Base-by-base conservation (phyloP, 192 early-diverging fungal species). In the Coemansia brasiliensis region DNA sequence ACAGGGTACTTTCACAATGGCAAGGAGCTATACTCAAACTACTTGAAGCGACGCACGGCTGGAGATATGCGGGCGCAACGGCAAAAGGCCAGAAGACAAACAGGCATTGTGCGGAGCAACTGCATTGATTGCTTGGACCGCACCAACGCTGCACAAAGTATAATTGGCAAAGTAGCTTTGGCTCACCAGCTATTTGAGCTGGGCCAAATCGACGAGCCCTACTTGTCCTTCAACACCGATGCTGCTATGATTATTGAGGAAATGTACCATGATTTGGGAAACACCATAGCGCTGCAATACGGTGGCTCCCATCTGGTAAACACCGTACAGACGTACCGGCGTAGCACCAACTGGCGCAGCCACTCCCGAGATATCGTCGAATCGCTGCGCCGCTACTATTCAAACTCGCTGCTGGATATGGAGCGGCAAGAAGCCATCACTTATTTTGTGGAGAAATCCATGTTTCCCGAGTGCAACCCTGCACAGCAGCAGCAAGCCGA, bases 111-210 rank as follows among this genome's bases (percentile, higher is more conserved):
- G 4, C 83, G 96, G 15, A 95, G 93, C 53, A 99, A 99, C 63
- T 99, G 96, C 55, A 95, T 99, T 49, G 96, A 99, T 63, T 99
- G 96, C 76, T 61, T 99, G 17, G 96, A 99, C 72, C 87, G 96
- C 49, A 99, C 96, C 0, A 99, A 99, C 59, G 94, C 96, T 0
- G 96, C 96, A 0, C 94, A 98, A 56, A 94, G 95, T 56, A 84
- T 98, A 27, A 91, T 96, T 70, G 94, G 93, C 13, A 98, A 97
- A 67, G 89, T 88, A 38, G 96, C 92, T 3, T 80, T 99, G 8
- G 94, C 90, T 1, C 87, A 96, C 65, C 96, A 93, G 82, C 68
- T 98, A 10, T 90, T 90, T 61, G 93, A 92, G 5, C 74, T 99
- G 5, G 96, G 95, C 0, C 82, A 95, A 39, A 85, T 98, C 39